Evolutionary conservation across 495 filamentous ascomycete genomes (phyloP).

Genomic region (Talaromyces ruber): DNA sequence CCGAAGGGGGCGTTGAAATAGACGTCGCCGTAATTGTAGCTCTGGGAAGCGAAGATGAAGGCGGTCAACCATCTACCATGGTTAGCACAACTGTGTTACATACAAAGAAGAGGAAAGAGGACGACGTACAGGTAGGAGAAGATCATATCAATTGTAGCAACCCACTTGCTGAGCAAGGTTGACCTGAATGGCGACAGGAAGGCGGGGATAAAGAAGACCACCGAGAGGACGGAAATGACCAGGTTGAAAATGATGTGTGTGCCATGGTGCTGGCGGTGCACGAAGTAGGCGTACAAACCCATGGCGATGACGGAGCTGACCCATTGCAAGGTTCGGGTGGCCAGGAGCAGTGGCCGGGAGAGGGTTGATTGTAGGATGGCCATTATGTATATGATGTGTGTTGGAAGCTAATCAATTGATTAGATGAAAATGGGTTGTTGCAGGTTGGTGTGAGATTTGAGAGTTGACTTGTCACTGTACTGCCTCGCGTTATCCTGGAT

Average conservation of each 20-base stretch:
- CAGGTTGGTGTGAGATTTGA: not conserved
- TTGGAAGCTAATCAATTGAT: not conserved
- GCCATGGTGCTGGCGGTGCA: slow-evolving; percentile 29
- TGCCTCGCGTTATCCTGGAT: not conserved
- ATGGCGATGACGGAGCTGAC: slow-evolving; percentile 51
- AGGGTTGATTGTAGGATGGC: not conserved
- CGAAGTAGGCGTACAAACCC: slow-evolving; percentile 49
- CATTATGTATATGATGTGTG: no score
- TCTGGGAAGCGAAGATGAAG: slow-evolving; percentile 50
- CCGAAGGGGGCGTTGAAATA: slow-evolving; percentile 21
- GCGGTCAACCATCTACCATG: slow-evolving; percentile 45
- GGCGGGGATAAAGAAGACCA: slow-evolving; percentile 48
- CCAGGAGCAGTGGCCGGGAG: slow-evolving; percentile 28
- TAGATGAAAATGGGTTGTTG: not conserved
- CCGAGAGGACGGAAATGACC: slow-evolving; percentile 48
- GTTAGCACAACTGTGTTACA: not conserved
- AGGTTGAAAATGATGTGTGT: slow-evolving; percentile 44
- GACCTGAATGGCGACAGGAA: slow-evolving; percentile 46
- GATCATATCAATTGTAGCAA: slow-evolving; percentile 47
- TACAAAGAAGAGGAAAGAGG: not conserved
- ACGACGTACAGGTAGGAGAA: slow-evolving; percentile 53
- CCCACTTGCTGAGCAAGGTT: slow-evolving; percentile 29
- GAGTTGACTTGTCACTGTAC: not conserved
- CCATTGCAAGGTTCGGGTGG: slow-evolving; percentile 37
- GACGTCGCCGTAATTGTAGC: slow-evolving; percentile 38